These are phyloP conservation scores for Bipolaris sorokiniana DNA, from an alignment of 2,329 filamentous ascomycete genomes.

Conservation along the genomic window DNA sequence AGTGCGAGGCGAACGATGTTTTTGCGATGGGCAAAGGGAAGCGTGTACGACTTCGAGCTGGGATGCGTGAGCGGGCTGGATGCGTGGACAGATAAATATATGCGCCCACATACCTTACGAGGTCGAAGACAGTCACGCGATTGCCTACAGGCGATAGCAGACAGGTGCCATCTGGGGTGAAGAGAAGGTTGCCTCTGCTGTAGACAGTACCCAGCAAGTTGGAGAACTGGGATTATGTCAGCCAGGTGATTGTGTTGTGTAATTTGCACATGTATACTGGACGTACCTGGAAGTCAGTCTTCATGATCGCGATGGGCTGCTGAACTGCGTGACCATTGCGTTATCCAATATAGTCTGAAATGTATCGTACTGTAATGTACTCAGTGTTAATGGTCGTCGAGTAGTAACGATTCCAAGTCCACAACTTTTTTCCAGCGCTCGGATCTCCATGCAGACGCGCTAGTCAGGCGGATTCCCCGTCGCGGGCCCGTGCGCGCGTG, in stretches of 20 bases:
- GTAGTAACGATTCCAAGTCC: constrained; percentile 16
- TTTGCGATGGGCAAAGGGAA: constrained; percentile 89
- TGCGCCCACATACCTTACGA: constrained; percentile 76
- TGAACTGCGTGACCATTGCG: constrained; percentile 17
- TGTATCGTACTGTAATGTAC: too few relatives aligned
- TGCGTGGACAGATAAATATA: too few relatives aligned
- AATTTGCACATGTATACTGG: neutral
- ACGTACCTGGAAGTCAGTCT: constrained; percentile 95
- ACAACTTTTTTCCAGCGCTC: constrained; percentile 42
- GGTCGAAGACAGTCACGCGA: constrained; percentile 91
- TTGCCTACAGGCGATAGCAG: constrained; percentile 97
- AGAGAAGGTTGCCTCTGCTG: constrained; percentile 95
- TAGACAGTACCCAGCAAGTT: constrained; percentile 98
- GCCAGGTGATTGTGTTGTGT: neutral
- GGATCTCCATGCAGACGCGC: constrained; percentile 10
- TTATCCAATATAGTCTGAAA: constrained; percentile 8
- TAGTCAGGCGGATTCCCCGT: constrained; percentile 34
- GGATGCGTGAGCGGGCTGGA: constrained; percentile 8
- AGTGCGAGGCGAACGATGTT: constrained; percentile 90
- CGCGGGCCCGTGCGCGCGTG: constrained; percentile 11
- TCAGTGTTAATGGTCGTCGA: too few relatives aligned
- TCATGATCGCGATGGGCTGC: constrained; percentile 66
- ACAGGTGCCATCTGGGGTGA: constrained; percentile 94
- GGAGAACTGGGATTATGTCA: constrained; percentile 76
- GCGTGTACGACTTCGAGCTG: constrained; percentile 85